Percentiles rank a stretch among this genome's conserved stretches.
These are phyloP conservation scores for Aspergillus floridensis DNA, from an alignment of 2,329 filamentous ascomycete genomes.

Conservation along the genomic window DNA sequence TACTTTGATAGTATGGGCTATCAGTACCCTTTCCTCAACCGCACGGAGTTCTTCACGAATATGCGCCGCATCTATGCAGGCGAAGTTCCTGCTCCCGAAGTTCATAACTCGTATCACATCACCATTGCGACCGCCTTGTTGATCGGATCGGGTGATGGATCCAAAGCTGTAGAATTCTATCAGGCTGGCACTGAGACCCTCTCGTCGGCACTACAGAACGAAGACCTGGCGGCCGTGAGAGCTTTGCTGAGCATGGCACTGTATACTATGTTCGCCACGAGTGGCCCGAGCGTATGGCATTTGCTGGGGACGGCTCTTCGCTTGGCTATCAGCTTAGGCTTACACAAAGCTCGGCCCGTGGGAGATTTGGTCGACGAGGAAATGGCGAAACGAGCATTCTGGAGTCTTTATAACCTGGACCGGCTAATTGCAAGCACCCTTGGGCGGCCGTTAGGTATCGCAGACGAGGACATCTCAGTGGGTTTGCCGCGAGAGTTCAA, in stretches of 20 bases:
- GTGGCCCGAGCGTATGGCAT: conserved; percentile 41
- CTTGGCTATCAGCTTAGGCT: conserved; percentile 37
- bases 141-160: conserved; percentile 33
- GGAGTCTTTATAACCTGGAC: conserved; percentile 46
- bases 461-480: conserved; percentile 44
- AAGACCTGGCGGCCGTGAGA: conserved; percentile 38
- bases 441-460: conserved; percentile 40
- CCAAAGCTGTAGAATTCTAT: conserved; percentile 36
- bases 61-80: conserved; percentile 37
- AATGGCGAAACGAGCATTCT: conserved; percentile 44
- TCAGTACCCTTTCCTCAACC: conserved; percentile 40
- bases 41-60: conserved; percentile 32
- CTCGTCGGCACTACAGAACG: conserved; percentile 36
- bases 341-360: conserved; percentile 34
- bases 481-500: conserved; percentile 39
- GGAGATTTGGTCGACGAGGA: conserved; percentile 35
- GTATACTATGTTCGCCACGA: conserved; percentile 39
- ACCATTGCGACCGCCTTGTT: conserved; percentile 36
- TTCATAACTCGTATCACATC: conserved; percentile 38
- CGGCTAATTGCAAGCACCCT: conserved; percentile 41
- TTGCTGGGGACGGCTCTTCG: conserved; percentile 39
- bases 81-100: conserved; percentile 32
- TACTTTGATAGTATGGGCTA: conserved; percentile 42
- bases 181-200: conserved; percentile 36
- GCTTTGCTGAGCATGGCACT: conserved; percentile 37